These are phyloP conservation scores for Paracamarosporium sp. DNA, from an alignment of 2,329 filamentous ascomycete genomes.

Conservation along the genomic window DNA sequence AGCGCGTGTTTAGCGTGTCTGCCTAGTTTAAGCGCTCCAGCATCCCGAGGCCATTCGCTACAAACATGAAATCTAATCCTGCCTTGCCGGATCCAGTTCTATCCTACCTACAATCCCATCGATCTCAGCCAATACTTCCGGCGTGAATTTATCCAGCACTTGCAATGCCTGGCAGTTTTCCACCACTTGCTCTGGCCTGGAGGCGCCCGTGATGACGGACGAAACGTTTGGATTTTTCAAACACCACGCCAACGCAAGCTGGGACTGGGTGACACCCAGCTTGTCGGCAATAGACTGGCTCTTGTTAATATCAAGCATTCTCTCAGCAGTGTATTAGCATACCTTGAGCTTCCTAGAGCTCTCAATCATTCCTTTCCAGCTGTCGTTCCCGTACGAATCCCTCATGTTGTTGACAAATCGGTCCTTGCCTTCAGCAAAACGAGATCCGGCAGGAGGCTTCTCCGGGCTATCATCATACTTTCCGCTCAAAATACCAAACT, in stretches of 20 bases:
- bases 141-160: constrained; percentile 53
- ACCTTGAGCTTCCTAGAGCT: constrained; percentile 58
- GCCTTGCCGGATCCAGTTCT: constrained; percentile 25
- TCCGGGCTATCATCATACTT: constrained; percentile 65
- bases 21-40: too few species aligned
- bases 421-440: constrained; percentile 64
- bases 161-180: constrained; percentile 52
- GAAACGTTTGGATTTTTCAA: constrained; percentile 44
- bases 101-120: constrained; percentile 37
- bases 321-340: not conserved
- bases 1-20: not conserved
- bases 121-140: constrained; percentile 54
- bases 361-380: constrained; percentile 63
- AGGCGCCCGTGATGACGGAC: constrained; percentile 37
- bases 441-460: constrained; percentile 63
- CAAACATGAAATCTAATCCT: constrained; percentile 17
- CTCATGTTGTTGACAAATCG: constrained; percentile 59
- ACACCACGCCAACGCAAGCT: constrained; percentile 44
- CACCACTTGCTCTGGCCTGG: constrained; percentile 37
- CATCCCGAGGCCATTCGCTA: too few species aligned
- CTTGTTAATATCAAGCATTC: constrained; percentile 10
- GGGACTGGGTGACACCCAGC: constrained; percentile 63
- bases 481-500: constrained; percentile 64
- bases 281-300: constrained; percentile 63
- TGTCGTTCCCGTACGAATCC: constrained; percentile 55